Conservation (phyloP, 2,329 filamentous ascomycete genomes). For the Fusarium foetens region DNA sequence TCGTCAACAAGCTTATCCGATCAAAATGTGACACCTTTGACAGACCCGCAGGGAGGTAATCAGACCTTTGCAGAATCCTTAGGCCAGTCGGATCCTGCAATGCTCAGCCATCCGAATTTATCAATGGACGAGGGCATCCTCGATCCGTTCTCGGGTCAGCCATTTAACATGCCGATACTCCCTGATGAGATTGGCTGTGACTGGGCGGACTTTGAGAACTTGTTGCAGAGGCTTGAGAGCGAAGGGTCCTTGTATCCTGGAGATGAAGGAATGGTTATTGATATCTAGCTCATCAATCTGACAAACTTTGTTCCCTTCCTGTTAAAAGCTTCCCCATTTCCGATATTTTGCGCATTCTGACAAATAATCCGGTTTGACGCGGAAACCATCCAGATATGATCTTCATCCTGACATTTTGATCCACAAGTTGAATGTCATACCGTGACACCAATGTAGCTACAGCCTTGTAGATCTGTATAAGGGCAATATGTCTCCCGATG, state of each 20-base stretch:
- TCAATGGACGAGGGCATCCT: not conserved
- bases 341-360: not conserved
- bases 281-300: not conserved
- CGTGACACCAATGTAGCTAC: constrained; percentile 57
- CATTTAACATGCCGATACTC: not conserved
- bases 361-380: not conserved
- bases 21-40: rapidly evolving
- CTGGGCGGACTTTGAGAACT: constrained; percentile 13
- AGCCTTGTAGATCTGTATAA: constrained; percentile 49
- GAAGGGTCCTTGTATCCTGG: not conserved
- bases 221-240: constrained; percentile 2
- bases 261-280: not conserved
- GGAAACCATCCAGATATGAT: constrained; percentile 24
- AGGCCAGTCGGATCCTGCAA: rapidly evolving
- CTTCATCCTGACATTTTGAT: constrained; percentile 22
- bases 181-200: constrained; percentile 14
- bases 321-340: rapidly evolving
- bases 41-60: rapidly evolving
- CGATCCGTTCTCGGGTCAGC: not conserved
- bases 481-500: constrained; percentile 48
- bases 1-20: rapidly evolving
- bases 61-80: not conserved
- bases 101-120: rapidly evolving
- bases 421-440: constrained; percentile 52
- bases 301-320: rapidly evolving